A percentile compares a stretch with the other conserved stretches of the same genome.
phyloP scores from a whole-genome alignment of 2,329 filamentous ascomycete species.

The Penicillium capsulatum region DNA sequence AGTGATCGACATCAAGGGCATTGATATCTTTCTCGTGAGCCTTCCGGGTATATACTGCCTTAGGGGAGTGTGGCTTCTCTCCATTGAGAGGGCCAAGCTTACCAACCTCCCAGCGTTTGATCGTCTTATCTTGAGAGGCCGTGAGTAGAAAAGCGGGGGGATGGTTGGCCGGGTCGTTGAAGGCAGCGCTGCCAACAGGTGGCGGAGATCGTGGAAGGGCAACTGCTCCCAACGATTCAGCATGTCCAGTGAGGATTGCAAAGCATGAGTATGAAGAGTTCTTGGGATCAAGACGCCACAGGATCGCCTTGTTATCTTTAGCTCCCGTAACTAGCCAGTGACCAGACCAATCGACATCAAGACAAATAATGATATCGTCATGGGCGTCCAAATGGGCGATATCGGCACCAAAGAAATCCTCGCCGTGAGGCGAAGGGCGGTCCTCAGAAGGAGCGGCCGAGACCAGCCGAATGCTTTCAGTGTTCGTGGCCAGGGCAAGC shows the following conservation, averaged over 20 bases:
- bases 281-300: constrained; percentile 80
- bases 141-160: constrained; percentile 83
- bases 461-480: constrained; percentile 85
- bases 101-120: constrained; percentile 88
- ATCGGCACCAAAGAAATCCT: constrained; percentile 81
- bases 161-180: constrained; percentile 68
- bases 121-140: constrained; percentile 89
- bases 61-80: constrained; percentile 34
- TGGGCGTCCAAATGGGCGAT: constrained; percentile 82
- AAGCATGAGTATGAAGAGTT: constrained; percentile 74
- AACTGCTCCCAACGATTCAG: constrained; percentile 88
- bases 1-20: constrained; percentile 74
- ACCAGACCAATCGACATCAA: constrained; percentile 95
- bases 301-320: constrained; percentile 89
- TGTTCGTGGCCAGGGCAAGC: constrained; percentile 88
- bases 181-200: constrained; percentile 63
- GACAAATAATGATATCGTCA: constrained; percentile 89
- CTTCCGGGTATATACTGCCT: constrained; percentile 79
- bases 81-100: constrained; percentile 51
- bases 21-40: constrained; percentile 99
- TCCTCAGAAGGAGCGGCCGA: constrained; percentile 53
- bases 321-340: constrained; percentile 94
- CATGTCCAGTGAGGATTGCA: constrained; percentile 81
- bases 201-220: constrained; percentile 70
- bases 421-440: constrained; percentile 29